Conservation (phyloP, 352 stramenopile species). For the Phytopythium montanum region DNA sequence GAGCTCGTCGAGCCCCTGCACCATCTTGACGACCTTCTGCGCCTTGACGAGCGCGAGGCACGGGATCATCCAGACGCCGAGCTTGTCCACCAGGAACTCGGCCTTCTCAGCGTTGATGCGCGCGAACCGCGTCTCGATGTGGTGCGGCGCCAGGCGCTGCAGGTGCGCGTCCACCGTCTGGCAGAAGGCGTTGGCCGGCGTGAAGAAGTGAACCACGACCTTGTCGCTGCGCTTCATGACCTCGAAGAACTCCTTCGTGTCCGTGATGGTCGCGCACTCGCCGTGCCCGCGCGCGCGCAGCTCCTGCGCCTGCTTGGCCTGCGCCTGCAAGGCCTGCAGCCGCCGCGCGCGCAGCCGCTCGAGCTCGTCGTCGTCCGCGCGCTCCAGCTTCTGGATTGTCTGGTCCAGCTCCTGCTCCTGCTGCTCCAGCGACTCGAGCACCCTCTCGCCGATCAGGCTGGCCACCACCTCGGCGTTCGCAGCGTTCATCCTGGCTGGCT, state of each 20-base stretch:
- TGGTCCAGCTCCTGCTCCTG: slow-evolving; percentile 83
- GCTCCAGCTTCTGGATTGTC: slow-evolving; percentile 80
- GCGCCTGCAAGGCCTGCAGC: slow-evolving; percentile 70
- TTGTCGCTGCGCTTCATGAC: slow-evolving; percentile 90
- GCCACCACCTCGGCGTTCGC: slow-evolving; percentile 75
- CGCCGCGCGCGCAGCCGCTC: slow-evolving; percentile 84
- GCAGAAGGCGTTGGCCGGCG: slow-evolving; percentile 90
- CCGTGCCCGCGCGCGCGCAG: slow-evolving; percentile 79
- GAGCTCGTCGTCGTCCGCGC: slow-evolving; percentile 87
- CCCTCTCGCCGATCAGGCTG: slow-evolving; percentile 79
- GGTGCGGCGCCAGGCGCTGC: slow-evolving; percentile 81
- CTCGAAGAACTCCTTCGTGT: slow-evolving; percentile 95
- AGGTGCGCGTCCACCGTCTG: slow-evolving; percentile 94
- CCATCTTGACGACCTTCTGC: slow-evolving; percentile 95
- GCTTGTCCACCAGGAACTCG: slow-evolving; percentile 95
- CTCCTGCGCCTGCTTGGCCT: slow-evolving; percentile 66
- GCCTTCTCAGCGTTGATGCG: slow-evolving; percentile 96
- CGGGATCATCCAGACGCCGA: slow-evolving; percentile 96
- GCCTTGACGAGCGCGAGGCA: slow-evolving; percentile 95
- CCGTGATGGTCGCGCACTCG: slow-evolving; percentile 86
- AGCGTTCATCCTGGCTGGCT: slow-evolving; percentile 35
- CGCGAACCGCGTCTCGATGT: slow-evolving; percentile 95
- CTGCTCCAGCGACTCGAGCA: slow-evolving; percentile 85
- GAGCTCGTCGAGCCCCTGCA: slow-evolving; percentile 94
- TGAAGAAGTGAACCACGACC: slow-evolving; percentile 96